Evolutionary conservation across 1,284 basidiomycete species (phyloP).

Genomic region (Trichosporon coremiiforme): DNA sequence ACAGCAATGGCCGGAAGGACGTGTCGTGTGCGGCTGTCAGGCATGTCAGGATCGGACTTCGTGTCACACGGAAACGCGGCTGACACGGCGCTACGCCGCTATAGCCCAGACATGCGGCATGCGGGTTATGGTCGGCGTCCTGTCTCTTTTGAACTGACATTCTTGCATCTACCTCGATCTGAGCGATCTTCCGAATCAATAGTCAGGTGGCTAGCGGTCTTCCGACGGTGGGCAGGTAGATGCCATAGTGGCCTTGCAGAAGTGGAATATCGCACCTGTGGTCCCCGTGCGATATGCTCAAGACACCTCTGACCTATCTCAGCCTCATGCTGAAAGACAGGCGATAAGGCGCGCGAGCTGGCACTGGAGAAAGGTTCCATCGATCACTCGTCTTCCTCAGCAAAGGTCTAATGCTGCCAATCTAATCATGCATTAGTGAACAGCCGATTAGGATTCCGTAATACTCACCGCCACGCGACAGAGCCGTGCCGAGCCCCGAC

Average conservation of each 20-base stretch:
- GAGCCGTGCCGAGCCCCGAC: neutral
- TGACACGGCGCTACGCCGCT: neutral
- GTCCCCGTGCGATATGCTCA: neutral
- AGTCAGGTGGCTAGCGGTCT: neutral
- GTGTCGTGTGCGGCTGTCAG: neutral
- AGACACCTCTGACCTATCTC: neutral
- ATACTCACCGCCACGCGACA: constrained; percentile 9
- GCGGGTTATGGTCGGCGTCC: neutral
- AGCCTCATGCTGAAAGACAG: neutral
- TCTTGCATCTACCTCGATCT: neutral
- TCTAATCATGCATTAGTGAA: neutral
- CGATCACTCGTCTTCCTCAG: neutral
- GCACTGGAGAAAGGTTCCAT: neutral
- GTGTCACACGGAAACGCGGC: neutral
- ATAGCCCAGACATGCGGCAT: neutral
- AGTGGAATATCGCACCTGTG: neutral
- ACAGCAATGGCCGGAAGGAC: neutral
- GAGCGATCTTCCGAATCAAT: neutral
- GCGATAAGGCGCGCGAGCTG: neutral
- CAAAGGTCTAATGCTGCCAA: neutral
- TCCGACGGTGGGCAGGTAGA: neutral
- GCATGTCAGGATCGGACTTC: neutral
- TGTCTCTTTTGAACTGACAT: neutral
- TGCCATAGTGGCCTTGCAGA: neutral
- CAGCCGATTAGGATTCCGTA: neutral